A percentile compares a stretch with the other conserved stretches of the same genome.
phyloP scores from a whole-genome alignment of 805 yeast species.

The Candida dajiaensis region DNA sequence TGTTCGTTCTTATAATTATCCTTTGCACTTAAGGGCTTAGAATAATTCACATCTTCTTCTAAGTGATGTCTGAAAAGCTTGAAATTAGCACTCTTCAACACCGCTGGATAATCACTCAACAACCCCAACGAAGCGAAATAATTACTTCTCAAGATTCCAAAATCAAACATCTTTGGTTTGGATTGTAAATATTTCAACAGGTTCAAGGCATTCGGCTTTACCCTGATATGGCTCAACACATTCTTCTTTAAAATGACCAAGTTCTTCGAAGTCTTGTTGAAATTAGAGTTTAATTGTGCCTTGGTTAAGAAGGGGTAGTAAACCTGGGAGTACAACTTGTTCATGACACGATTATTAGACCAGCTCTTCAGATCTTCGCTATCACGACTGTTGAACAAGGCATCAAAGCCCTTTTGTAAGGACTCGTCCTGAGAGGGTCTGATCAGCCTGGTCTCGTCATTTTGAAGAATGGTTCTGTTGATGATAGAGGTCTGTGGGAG shows the following conservation, averaged over 20 bases:
- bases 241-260: slow-evolving; percentile 2
- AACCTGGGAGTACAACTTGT: slow-evolving; percentile 10
- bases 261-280: slow-evolving; percentile 4
- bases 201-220: slow-evolving; percentile 4
- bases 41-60: slow-evolving; percentile 8
- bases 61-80: slow-evolving; percentile 11
- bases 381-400: neutral
- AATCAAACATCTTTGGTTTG: slow-evolving; percentile 7
- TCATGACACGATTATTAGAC: neutral
- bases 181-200: slow-evolving; percentile 5
- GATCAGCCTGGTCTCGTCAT: slow-evolving; percentile 8
- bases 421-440: slow-evolving; percentile 1
- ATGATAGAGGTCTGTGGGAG: slow-evolving; percentile 15
- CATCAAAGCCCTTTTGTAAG: slow-evolving; percentile 14
- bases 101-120: slow-evolving; percentile 5
- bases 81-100: slow-evolving; percentile 8
- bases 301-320: slow-evolving; percentile 19
- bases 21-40: slow-evolving; percentile 8
- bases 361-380: neutral
- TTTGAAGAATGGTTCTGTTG: slow-evolving; percentile 14
- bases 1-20: slow-evolving; percentile 8
- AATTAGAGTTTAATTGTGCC: slow-evolving; percentile 6
- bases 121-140: slow-evolving; percentile 16
- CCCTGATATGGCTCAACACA: slow-evolving; percentile 5
- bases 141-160: slow-evolving; percentile 18